These are phyloP conservation scores for Phyllostachys edulis DNA, from an alignment of 176 grass and related monocot species.

Conservation along the genomic window DNA sequence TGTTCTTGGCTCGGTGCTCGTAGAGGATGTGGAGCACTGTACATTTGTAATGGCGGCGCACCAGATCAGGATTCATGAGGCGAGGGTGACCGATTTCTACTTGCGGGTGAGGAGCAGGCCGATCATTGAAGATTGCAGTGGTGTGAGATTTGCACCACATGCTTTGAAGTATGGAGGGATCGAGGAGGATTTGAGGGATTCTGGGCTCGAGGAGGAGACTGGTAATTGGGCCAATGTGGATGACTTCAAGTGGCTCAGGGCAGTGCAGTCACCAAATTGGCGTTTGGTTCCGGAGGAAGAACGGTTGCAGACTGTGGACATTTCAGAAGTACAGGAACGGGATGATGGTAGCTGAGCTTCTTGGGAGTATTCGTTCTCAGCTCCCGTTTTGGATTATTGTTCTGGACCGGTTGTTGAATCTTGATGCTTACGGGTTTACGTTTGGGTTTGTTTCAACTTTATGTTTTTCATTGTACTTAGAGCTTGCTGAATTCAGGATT, in stretches of 20 bases:
- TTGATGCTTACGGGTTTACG: background rate
- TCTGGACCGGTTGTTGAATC: background rate
- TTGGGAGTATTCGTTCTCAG: background rate
- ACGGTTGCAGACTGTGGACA: slow-evolving; percentile 38
- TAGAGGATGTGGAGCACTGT: slow-evolving; percentile 65
- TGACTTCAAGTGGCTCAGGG: slow-evolving; percentile 93
- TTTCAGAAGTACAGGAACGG: slow-evolving; percentile 47
- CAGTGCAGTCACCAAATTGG: slow-evolving; percentile 90
- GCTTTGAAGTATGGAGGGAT: slow-evolving; percentile 62
- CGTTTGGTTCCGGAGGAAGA: slow-evolving; percentile 67
- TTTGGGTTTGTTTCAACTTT: background rate
- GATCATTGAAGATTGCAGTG: slow-evolving; percentile 79
- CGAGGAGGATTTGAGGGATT: slow-evolving; percentile 64
- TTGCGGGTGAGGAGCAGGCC: slow-evolving; percentile 78
- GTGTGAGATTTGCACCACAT: slow-evolving; percentile 81
- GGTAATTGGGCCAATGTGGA: slow-evolving; percentile 86
- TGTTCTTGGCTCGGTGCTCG: slow-evolving; percentile 74
- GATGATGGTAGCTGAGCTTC: slow-evolving; percentile 20
- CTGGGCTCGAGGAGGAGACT: slow-evolving; percentile 61
- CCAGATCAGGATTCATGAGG: slow-evolving; percentile 89
- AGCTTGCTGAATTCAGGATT: slow-evolving; percentile 2
- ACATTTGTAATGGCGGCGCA: slow-evolving; percentile 75
- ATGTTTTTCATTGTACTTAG: slow-evolving; percentile 5
- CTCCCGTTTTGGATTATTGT: background rate
- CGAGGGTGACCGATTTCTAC: slow-evolving; percentile 69